Conservation (phyloP, 2,329 filamentous ascomycete species). For the Lasiodiplodia hormozganensis region DNA sequence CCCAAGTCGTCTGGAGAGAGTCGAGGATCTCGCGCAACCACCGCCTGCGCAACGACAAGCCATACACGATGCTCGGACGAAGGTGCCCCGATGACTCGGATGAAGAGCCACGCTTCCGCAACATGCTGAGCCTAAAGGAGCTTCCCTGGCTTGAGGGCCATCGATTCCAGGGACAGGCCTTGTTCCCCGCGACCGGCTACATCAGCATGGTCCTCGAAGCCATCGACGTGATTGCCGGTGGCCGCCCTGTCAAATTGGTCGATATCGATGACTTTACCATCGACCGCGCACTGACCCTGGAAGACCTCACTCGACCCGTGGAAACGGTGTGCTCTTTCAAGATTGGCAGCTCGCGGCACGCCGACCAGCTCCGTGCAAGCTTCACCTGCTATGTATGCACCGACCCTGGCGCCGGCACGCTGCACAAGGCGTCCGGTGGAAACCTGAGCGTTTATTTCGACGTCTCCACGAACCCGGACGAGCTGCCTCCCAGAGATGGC, state of each 20-base stretch:
- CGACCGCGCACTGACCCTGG: slow-evolving; percentile 1
- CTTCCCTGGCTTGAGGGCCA: slow-evolving; percentile 36
- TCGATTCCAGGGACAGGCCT: slow-evolving; percentile 38
- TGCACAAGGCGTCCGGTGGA: neutral
- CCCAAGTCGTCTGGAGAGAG: slow-evolving; percentile 34
- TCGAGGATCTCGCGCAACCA: slow-evolving; percentile 21
- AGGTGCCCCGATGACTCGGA: slow-evolving; percentile 29
- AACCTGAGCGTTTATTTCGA: neutral
- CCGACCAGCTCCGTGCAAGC: neutral
- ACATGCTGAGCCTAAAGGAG: slow-evolving; percentile 31
- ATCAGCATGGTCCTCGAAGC: slow-evolving; percentile 47
- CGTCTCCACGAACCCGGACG: neutral
- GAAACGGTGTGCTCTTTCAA: neutral
- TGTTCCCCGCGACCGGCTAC: slow-evolving; percentile 56
- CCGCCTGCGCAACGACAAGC: slow-evolving; percentile 18
- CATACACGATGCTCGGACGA: slow-evolving; percentile 33
- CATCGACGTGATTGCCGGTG: neutral
- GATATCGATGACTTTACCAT: slow-evolving; percentile 29
- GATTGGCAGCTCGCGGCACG: neutral
- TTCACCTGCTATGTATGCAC: neutral
- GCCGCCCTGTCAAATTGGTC: slow-evolving; percentile 33
- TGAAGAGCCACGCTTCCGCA: slow-evolving; percentile 35
- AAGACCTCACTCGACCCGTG: neutral
- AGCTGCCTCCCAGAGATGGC: neutral
- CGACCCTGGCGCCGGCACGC: neutral